Conservation (phyloP, 345 rosid species). For the Citrus maxima region DNA sequence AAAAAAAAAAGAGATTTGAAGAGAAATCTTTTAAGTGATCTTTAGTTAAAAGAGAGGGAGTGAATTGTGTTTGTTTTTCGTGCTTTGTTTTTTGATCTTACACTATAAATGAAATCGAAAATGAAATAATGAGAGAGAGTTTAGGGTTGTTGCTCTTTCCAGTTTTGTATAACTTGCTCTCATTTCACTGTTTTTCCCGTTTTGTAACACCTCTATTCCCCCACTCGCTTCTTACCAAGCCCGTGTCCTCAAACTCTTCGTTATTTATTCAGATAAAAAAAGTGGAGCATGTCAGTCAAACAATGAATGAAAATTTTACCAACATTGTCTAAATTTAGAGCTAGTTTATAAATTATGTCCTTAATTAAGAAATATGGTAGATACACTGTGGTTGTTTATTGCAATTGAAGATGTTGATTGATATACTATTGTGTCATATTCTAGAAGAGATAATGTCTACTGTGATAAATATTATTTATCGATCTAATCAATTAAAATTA, state of each 20-base stretch:
- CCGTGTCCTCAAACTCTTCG: conserved; percentile 11
- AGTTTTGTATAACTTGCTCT: conserved; percentile 27
- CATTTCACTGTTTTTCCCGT: neutral
- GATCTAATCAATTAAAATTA: no score
- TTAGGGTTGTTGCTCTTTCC: conserved; percentile 54
- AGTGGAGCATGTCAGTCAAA: no score
- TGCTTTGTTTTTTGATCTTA: conserved; percentile 16
- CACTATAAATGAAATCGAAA: conserved; percentile 27
- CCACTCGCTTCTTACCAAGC: conserved; percentile 18
- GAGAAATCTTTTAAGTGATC: conserved; percentile 8
- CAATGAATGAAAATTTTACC: no score
- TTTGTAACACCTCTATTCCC: neutral
- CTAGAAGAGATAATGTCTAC: no score
- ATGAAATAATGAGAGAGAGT: neutral
- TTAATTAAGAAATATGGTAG: no score
- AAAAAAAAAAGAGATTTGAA: neutral
- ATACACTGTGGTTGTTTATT: no score
- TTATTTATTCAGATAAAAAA: no score
- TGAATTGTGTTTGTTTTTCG: neutral
- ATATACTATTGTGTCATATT: no score
- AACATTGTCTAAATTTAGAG: no score
- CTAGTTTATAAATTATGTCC: no score
- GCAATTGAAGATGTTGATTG: no score
- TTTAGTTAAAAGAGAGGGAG: neutral
- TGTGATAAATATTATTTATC: no score